Conservation (phyloP, 768 basidiomycete genomes). For the Boletus vinaceobasis region DNA sequence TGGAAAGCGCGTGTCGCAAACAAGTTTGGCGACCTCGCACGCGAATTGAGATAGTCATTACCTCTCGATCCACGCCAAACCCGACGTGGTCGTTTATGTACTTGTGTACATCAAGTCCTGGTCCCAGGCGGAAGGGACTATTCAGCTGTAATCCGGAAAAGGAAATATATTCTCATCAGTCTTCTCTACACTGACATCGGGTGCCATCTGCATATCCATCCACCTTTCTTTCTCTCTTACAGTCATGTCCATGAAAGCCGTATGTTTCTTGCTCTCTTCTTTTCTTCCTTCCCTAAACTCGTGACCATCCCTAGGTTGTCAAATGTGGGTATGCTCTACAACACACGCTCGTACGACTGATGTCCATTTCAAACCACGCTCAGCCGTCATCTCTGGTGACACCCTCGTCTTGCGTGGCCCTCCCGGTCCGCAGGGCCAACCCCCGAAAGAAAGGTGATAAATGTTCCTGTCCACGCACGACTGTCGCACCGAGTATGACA, state of each 20-base stretch:
- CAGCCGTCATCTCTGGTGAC: conserved; percentile 90
- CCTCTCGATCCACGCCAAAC: neutral
- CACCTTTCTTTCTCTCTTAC: neutral
- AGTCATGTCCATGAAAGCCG: conserved; percentile 73
- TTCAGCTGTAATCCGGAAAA: neutral
- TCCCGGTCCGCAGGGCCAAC: conserved; percentile 77
- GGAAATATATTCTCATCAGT: neutral
- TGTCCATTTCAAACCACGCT: conserved; percentile 4
- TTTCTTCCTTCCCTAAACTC: neutral
- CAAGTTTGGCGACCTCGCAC: neutral
- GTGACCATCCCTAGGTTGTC: conserved; percentile 41
- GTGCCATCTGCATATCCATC: neutral
- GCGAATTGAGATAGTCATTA: neutral
- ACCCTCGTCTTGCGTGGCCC: conserved; percentile 79
- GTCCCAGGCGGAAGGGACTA: neutral
- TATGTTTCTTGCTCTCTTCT: conserved; percentile 34
- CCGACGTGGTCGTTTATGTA: no score
- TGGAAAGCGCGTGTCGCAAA: conserved; percentile 16
- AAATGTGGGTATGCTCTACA: conserved; percentile 45
- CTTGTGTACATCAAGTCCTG: no score
- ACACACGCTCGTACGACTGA: conserved; percentile 11
- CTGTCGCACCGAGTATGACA: conserved; percentile 9
- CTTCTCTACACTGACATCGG: no score
- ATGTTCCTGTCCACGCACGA: neutral
- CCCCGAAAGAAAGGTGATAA: conserved; percentile 81